Conservation (phyloP, 2,329 filamentous ascomycete genomes). For the Sclerotinia nivalis region DNA sequence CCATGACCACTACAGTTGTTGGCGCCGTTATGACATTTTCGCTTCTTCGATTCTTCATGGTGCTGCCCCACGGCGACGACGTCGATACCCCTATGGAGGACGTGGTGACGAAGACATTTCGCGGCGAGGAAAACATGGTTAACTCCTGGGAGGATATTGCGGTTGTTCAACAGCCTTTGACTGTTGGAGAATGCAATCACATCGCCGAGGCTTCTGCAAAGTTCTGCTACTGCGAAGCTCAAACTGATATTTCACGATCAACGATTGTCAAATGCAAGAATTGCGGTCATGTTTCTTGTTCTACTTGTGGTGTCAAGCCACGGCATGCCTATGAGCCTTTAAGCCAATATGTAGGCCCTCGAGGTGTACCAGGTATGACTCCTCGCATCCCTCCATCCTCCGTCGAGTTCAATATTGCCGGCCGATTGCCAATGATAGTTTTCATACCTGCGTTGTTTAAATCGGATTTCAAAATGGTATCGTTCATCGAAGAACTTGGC, state of each 20-base stretch:
- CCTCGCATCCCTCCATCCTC: conserved; percentile 44
- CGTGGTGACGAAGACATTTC: neutral
- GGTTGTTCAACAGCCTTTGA: conserved; percentile 24
- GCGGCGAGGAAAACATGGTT: neutral
- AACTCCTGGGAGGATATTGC: conserved; percentile 1
- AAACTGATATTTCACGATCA: conserved; percentile 42
- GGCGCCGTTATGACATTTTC: conserved; percentile 63
- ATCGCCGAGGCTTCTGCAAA: conserved; percentile 43
- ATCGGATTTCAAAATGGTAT: conserved; percentile 32
- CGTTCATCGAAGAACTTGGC: conserved; percentile 42
- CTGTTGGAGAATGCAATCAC: conserved; percentile 25
- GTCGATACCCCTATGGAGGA: conserved; percentile 13
- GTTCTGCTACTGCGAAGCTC: conserved; percentile 60
- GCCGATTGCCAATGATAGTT: neutral
- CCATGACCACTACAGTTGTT: conserved; percentile 75
- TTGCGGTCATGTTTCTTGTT: conserved; percentile 58
- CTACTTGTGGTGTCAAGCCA: conserved; percentile 55
- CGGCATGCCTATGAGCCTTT: conserved; percentile 41
- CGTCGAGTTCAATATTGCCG: neutral
- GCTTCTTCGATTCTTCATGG: conserved; percentile 28
- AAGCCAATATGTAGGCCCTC: conserved; percentile 48
- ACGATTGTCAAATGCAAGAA: conserved; percentile 50
- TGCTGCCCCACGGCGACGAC: conserved; percentile 15
- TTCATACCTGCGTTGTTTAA: conserved; percentile 15
- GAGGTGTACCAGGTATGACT: conserved; percentile 45